Evolutionary conservation across 805 yeast species (phyloP), one percentile per base, ranked within the genome.

Genomic region (Sporopachydermia lactativora): DNA sequence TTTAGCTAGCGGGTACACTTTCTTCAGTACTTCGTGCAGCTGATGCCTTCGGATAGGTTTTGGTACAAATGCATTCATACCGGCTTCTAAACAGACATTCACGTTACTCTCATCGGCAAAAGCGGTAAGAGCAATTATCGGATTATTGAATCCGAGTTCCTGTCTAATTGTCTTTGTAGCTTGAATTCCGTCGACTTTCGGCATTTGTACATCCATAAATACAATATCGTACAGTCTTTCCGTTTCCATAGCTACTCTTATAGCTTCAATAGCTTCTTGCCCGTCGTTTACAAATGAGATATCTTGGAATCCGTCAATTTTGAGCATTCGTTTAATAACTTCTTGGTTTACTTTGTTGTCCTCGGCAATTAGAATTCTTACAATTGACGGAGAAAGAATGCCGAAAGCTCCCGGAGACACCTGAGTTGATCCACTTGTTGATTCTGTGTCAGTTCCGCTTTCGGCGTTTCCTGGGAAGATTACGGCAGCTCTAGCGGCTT

Each of bases 141-240:
- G 96, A 4, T 72, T 70, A 1, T 55, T 54, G 52, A 71, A 82
- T 3, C 68, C 62, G 44, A 81, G 57, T 36, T 80, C 77, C 14
- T 65, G 59, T 37, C 96, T 66, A 28, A 89, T 80, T 52, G 71
- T 66, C 45, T 65, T 73, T 0, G 97, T 86, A 0, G 96, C 95
- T 17, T 75, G 65, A 19, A 88, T 61, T 2, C 98, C 98, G 55
- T 89, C 96, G 48, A 86, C 68, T 51, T 75, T 78, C 3, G 97
- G 97, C 97, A 88, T 89, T 59, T 89, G 96, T 40, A 89, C 94
- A 58, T 89, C 98, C 98, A 89, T 89, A 54, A 89, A 83, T 2
- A 92, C 74, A 41, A 89, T 60, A 54, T 84, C 89, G 55, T 68
- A 85, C 13, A 55, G 51, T 5, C 62, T 62, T 13, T 58, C 58